A percentile compares a stretch with the other conserved stretches of the same genome.
phyloP scores from a whole-genome alignment of 2,329 filamentous ascomycete species.

The Didymella pinodella region DNA sequence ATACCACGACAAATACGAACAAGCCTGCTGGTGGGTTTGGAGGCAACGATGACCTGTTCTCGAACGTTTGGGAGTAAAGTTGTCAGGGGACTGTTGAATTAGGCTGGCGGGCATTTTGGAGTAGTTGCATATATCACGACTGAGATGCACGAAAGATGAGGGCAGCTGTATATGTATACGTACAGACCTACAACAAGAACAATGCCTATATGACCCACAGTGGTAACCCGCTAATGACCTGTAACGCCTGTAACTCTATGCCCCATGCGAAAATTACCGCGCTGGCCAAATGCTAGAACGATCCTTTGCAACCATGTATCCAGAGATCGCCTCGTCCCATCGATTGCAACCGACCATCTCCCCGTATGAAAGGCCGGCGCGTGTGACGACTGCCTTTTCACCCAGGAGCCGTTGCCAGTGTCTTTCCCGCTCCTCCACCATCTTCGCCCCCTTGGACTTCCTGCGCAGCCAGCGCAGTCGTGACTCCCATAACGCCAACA shows the following conservation, averaged over 20 bases:
- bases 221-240: background rate
- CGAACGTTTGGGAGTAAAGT: constrained; percentile 87
- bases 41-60: constrained; percentile 82
- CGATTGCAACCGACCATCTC: background rate
- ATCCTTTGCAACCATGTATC: background rate
- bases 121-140: constrained; percentile 21
- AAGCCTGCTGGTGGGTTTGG: constrained; percentile 63
- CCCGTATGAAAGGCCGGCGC: background rate
- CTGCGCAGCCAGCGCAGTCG: background rate
- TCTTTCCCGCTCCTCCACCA: background rate
- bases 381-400: background rate
- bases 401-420: background rate
- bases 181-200: constrained; percentile 7
- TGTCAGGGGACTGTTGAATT: background rate
- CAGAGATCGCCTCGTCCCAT: background rate
- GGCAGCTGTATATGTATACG: constrained; percentile 2
- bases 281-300: background rate
- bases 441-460: background rate
- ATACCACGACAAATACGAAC: constrained; percentile 34
- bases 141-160: background rate
- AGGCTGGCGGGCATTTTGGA: constrained; percentile 1
- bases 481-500: background rate
- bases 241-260: background rate
- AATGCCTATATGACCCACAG: no score
- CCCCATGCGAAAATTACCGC: background rate